These are phyloP conservation scores for Podospora anserina DNA, from an alignment of 495 filamentous ascomycete genomes.

Conservation along the genomic window DNA sequence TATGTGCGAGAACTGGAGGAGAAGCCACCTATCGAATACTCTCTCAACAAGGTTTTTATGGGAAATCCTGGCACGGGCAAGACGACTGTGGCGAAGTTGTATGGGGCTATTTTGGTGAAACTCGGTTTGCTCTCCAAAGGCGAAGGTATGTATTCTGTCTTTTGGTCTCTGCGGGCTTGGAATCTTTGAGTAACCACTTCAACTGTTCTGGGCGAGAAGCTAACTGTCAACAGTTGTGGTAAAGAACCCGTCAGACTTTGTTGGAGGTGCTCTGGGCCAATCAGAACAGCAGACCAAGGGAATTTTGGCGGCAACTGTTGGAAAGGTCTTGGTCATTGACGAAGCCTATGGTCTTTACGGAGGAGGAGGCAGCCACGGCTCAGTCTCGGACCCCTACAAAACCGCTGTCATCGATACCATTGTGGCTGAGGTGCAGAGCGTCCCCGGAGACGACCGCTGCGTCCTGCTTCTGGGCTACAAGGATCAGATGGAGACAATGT, in stretches of 20 bases:
- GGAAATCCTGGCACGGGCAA: constrained; percentile 74
- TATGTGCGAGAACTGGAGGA: constrained; percentile 62
- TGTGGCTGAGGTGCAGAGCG: constrained; percentile 78
- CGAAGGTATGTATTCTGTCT: constrained; percentile 47
- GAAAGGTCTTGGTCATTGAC: constrained; percentile 76
- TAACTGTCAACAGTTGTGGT: constrained; percentile 50
- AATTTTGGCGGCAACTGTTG: constrained; percentile 61
- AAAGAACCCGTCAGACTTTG: constrained; percentile 72
- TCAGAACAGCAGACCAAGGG: constrained; percentile 71
- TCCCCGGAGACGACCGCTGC: constrained; percentile 73
- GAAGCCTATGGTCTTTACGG: constrained; percentile 62
- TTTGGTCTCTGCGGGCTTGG: neutral
- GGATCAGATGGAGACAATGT: constrained; percentile 73
- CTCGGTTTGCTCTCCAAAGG: constrained; percentile 60
- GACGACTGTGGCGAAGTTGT: constrained; percentile 72
- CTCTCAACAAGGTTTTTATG: constrained; percentile 68
- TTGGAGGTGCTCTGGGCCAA: constrained; percentile 59
- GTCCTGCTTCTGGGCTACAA: constrained; percentile 76
- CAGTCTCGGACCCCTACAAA: constrained; percentile 53
- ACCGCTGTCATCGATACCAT: constrained; percentile 72
- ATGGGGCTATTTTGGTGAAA: constrained; percentile 61
- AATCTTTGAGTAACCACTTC: neutral
- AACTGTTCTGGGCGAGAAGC: neutral
- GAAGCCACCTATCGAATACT: constrained; percentile 52
- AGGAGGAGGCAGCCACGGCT: constrained; percentile 21